phyloP scores from a whole-genome alignment of 108 stramenopile genomes.

The Cyclotella atomus region DNA sequence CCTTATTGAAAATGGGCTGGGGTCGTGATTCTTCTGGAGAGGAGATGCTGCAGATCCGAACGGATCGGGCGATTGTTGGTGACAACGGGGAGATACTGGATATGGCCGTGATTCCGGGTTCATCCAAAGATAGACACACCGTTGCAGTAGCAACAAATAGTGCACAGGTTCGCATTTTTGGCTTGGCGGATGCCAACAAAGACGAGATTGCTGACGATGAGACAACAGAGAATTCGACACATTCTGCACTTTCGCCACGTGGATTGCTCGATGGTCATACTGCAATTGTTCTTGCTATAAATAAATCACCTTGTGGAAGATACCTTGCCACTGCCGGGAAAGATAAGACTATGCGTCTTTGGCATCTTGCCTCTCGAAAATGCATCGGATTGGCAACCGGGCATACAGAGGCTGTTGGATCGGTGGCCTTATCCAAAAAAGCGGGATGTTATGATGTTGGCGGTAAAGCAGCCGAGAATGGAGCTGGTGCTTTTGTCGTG shows the following conservation, averaged over 20 bases:
- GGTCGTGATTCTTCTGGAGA: neutral
- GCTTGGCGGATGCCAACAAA: constrained; percentile 51
- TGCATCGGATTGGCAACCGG: constrained; percentile 76
- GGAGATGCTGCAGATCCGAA: constrained; percentile 15
- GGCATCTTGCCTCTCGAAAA: constrained; percentile 58
- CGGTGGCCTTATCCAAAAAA: constrained; percentile 77
- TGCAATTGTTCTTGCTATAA: constrained; percentile 93
- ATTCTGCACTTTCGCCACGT: constrained; percentile 63
- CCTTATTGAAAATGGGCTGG: constrained; percentile 65
- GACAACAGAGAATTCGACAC: constrained; percentile 20
- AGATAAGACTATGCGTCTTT: constrained; percentile 88
- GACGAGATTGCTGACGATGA: constrained; percentile 15
- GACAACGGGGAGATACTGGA: constrained; percentile 96
- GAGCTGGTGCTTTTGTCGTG: constrained; percentile 90
- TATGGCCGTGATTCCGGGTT: constrained; percentile 74
- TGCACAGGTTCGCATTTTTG: constrained; percentile 90
- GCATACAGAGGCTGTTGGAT: constrained; percentile 90
- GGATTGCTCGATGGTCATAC: constrained; percentile 90
- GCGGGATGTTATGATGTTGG: constrained; percentile 80
- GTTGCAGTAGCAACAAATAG: constrained; percentile 95
- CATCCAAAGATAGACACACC: constrained; percentile 34
- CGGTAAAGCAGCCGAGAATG: constrained; percentile 81
- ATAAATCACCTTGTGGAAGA: constrained; percentile 88
- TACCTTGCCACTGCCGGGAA: constrained; percentile 92
- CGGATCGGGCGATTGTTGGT: constrained; percentile 86